Percentiles rank a stretch among this genome's conserved stretches.
Conservation (phyloP, 1,139 yeast species). For the Nakaseomyces sp. region DNA sequence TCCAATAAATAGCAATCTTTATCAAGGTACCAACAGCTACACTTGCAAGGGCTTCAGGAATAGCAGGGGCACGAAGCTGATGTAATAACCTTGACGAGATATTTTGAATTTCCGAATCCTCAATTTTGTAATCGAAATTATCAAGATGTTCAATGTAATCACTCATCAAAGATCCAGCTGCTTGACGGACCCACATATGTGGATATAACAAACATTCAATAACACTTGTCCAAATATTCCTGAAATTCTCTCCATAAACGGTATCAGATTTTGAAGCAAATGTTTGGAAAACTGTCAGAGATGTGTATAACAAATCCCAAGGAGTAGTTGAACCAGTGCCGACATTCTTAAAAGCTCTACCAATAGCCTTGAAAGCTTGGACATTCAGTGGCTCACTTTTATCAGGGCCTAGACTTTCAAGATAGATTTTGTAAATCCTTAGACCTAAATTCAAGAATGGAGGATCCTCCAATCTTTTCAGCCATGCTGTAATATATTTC, state of each 20-base stretch:
- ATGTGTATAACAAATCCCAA: conserved; percentile 75
- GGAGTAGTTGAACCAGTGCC: conserved; percentile 33
- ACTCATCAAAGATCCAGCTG: conserved; percentile 56
- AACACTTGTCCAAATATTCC: conserved; percentile 44
- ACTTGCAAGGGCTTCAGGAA: conserved; percentile 55
- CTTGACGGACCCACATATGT: conserved; percentile 83
- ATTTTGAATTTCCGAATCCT: conserved; percentile 42
- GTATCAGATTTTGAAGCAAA: conserved; percentile 26
- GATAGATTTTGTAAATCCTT: conserved; percentile 57
- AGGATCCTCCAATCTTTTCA: conserved; percentile 45
- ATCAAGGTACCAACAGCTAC: conserved; percentile 65
- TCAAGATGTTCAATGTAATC: conserved; percentile 39
- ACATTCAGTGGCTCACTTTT: conserved; percentile 35
- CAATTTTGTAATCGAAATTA: conserved; percentile 16
- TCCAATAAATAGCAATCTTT: conserved; percentile 56
- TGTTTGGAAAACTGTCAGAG: conserved; percentile 45
- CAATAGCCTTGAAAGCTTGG: conserved; percentile 35
- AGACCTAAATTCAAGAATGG: conserved; percentile 69
- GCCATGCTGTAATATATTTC: conserved; percentile 60
- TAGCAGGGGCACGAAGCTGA: conserved; percentile 71
- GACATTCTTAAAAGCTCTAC: conserved; percentile 35
- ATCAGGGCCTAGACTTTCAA: conserved; percentile 43
- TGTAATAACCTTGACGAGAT: conserved; percentile 62
- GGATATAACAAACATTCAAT: conserved; percentile 63
- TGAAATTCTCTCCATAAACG: conserved; percentile 31